Evolutionary conservation across 2,329 filamentous ascomycete species (phyloP), one percentile per base, ranked within the genome.

Genomic region (Aspergillus luchuensis): DNA sequence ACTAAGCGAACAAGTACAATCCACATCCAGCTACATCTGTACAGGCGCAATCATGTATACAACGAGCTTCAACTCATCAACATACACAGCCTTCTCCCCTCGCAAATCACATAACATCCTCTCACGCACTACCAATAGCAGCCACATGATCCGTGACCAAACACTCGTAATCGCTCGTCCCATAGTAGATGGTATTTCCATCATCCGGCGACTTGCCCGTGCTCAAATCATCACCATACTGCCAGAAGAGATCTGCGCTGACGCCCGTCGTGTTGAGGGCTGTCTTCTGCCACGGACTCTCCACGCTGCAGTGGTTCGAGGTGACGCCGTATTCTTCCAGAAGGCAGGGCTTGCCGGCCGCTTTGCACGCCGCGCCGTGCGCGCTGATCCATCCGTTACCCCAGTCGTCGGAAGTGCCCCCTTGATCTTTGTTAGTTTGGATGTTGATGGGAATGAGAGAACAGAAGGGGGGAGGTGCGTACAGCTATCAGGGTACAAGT

Each of bases 401-500:
- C 74, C 78, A 82, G 28, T 71, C 67, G 60, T 76, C 70, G n/a
- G 66, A 66, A 3, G 73, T 72, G 25, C 76, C 72, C 76, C 75
- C 72, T 75, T 19, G 1, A 6, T 2, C 0, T 15, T 36, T 6
- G 11, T 36, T 36, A 36, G 33, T 36, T 13, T 4, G 25, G 7
- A 28, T 28, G 1, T 28, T 8, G 6, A 8, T 11, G 23, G 6
- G 7, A n/a, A 39, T 7, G 10, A 21, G 3, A 36, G 25, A 5
- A 23, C 19, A 7, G 17, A 5, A n/a, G 43, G 23, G 3, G 28
- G 8, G 28, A 3, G 30, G 30, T 36, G 63, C 70, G 15, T 67
- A 80, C 81, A 84, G 59, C 72, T 73, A 21, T 72, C 70, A 0
- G 81, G 81, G 63, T 85, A 85, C 11, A 84, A 69, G 64, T 85